A percentile compares a stretch with the other conserved stretches of the same genome.
phyloP scores from a whole-genome alignment of 805 yeast species.

The Kregervanrija delftensis region DNA sequence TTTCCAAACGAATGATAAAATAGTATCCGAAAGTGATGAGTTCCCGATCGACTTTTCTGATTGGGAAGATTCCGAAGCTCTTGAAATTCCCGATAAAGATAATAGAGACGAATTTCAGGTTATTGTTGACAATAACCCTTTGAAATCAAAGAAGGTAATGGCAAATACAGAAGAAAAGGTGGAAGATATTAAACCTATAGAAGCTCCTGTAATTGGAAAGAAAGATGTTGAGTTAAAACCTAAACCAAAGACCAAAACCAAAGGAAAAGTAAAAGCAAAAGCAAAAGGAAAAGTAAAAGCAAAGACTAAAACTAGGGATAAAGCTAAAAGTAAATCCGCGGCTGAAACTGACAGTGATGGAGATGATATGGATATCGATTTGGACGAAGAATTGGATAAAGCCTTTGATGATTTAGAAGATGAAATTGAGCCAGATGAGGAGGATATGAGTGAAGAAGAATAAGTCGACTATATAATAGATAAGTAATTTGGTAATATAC shows the following conservation, averaged over 20 bases:
- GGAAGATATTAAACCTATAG: not conserved
- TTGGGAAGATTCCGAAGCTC: constrained; percentile 21
- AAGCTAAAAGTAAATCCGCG: too few relatives aligned
- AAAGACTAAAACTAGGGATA: not conserved
- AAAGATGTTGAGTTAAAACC: not conserved
- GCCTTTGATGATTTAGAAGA: constrained; percentile 10
- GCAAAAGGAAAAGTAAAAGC: not conserved
- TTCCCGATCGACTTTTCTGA: constrained; percentile 19
- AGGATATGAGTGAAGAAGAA: constrained; percentile 25
- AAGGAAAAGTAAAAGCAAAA: not conserved
- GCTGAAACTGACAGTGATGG: too few relatives aligned
- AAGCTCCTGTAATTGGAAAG: not conserved
- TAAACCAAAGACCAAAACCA: not conserved
- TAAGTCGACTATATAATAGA: constrained; percentile 3
- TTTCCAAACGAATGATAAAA: not conserved
- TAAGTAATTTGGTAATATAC: not conserved
- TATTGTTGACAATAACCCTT: constrained; percentile 19
- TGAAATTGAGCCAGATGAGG: constrained; percentile 17
- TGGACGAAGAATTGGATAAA: constrained; percentile 5
- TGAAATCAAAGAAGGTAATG: constrained; percentile 7
- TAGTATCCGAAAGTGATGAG: constrained; percentile 13
- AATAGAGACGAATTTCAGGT: constrained; percentile 11
- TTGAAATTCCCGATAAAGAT: constrained; percentile 2
- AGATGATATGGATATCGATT: constrained; percentile 1
- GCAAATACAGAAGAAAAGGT: not conserved